phyloP scores from a whole-genome alignment of 306 rosid species.

The Quercus bicolor region DNA sequence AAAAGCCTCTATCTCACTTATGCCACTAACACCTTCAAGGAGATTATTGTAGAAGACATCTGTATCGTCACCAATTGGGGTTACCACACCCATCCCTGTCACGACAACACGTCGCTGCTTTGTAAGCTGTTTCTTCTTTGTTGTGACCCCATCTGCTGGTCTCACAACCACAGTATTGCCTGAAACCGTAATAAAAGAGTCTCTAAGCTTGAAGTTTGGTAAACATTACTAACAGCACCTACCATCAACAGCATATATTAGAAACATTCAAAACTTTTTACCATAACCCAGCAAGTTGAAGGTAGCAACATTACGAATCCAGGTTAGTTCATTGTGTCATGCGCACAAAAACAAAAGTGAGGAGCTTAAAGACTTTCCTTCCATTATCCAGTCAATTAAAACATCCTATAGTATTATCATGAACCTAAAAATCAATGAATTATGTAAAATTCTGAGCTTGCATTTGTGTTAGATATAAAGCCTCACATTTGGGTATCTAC shows the following conservation, averaged over 20 bases:
- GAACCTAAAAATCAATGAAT: not conserved
- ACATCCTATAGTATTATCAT: not conserved
- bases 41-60: slow-evolving; percentile 83
- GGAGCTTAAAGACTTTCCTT: too few relatives aligned
- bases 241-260: not conserved
- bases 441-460: not conserved
- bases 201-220: slow-evolving; percentile 33
- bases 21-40: slow-evolving; percentile 93
- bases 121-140: slow-evolving; percentile 53
- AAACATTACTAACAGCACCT: not conserved
- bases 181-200: not conserved
- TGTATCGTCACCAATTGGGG: slow-evolving; percentile 84
- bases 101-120: slow-evolving; percentile 91
- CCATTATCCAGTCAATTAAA: not conserved
- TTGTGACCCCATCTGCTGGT: slow-evolving; percentile 70
- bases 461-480: not conserved
- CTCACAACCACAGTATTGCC: slow-evolving; percentile 54
- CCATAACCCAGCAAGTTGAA: too few relatives aligned
- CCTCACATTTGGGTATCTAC: not conserved
- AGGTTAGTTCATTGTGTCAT: too few relatives aligned
- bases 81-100: slow-evolving; percentile 93
- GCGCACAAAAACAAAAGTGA: too few relatives aligned
- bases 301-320: too few relatives aligned
- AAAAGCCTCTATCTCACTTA: slow-evolving; percentile 92
- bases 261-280: not conserved